Conservation (phyloP, 805 yeast species). For the Lipomyces oligophaga region DNA sequence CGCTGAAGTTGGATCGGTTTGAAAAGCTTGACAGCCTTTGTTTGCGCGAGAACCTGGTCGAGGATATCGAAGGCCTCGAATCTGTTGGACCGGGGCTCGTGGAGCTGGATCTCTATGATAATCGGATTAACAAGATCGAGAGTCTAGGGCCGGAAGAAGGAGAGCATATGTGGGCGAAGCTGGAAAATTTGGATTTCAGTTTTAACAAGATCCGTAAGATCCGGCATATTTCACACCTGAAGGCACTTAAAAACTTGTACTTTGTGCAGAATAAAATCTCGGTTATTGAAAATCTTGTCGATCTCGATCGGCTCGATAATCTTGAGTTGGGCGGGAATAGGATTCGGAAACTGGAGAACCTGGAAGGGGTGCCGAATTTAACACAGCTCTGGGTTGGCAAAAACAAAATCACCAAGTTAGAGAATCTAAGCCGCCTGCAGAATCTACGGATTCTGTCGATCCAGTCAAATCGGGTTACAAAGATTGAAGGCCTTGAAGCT, state of each 20-base stretch:
- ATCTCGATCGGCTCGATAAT: constrained; percentile 54
- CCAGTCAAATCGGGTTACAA: constrained; percentile 76
- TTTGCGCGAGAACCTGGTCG: constrained; percentile 77
- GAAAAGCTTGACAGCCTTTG: constrained; percentile 56
- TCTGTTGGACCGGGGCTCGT: constrained; percentile 54
- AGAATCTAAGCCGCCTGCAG: constrained; percentile 55
- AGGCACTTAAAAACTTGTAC: constrained; percentile 62
- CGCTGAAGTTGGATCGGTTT: constrained; percentile 53
- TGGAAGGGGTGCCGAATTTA: constrained; percentile 53
- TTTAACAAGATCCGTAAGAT: constrained; percentile 86
- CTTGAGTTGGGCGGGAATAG: constrained; percentile 91
- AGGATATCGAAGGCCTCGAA: constrained; percentile 69
- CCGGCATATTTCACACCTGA: constrained; percentile 65
- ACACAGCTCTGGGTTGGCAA: constrained; percentile 91
- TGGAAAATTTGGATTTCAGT: constrained; percentile 66
- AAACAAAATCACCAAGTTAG: constrained; percentile 63
- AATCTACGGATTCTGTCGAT: constrained; percentile 76
- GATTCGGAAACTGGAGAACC: constrained; percentile 51
- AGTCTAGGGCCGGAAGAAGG: constrained; percentile 42
- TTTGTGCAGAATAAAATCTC: constrained; percentile 85
- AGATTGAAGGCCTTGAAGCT: constrained; percentile 75
- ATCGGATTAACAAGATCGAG: constrained; percentile 75
- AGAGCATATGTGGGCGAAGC: constrained; percentile 12
- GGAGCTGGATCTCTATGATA: constrained; percentile 87
- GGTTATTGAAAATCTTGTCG: constrained; percentile 63